Evolutionary conservation across 257 asterid species (phyloP).

Genomic region (Solanum peruvianum): DNA sequence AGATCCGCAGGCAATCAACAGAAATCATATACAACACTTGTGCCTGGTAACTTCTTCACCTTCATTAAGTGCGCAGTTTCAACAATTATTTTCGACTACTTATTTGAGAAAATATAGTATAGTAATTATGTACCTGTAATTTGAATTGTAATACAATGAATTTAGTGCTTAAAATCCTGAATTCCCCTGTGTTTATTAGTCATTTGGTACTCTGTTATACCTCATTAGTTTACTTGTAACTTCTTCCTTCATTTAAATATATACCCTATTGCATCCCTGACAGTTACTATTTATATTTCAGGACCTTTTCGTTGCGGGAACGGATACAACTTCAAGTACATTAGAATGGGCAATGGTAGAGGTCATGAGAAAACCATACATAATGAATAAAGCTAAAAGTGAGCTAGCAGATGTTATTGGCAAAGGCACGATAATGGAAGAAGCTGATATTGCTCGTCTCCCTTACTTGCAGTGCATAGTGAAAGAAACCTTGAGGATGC

Average conservation of each 20-base stretch:
- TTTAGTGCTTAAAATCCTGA: background rate
- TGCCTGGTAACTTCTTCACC: background rate
- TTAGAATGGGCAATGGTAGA: constrained; percentile 85
- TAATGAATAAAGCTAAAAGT: constrained; percentile 31
- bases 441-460: constrained; percentile 28
- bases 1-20: background rate
- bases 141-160: background rate
- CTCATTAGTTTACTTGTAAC: background rate
- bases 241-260: too few species aligned
- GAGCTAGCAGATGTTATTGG: constrained; percentile 48
- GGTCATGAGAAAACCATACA: constrained; percentile 38
- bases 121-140: background rate
- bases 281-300: background rate
- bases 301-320: constrained; percentile 66
- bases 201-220: background rate
- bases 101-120: background rate
- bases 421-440: constrained; percentile 31
- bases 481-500: constrained; percentile 55
- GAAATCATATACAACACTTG: background rate
- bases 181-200: too few species aligned
- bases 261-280: background rate
- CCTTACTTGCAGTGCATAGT: constrained; percentile 48
- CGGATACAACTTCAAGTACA: constrained; percentile 56
- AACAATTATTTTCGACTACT: background rate
- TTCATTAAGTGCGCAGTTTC: background rate